Conservation (phyloP, 805 yeast species). For the Clavispora carvajalis region DNA sequence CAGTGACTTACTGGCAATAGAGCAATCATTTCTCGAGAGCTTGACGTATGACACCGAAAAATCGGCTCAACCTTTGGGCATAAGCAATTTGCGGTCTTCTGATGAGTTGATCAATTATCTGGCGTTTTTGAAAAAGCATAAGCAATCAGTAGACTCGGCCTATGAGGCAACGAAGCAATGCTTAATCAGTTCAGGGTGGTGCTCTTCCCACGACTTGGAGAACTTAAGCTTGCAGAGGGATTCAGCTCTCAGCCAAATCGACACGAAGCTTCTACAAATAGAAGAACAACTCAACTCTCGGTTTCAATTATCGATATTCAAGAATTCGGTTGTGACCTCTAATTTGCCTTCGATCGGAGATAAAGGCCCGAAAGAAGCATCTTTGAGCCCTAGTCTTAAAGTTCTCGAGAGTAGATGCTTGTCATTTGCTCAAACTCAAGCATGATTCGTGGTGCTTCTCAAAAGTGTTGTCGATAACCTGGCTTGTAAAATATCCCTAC, state of each 20-base stretch:
- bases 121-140: conserved; percentile 29
- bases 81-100: conserved; percentile 21
- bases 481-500: neutral
- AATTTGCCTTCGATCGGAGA: neutral
- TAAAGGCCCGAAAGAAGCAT: conserved; percentile 4
- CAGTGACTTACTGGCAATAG: conserved; percentile 25
- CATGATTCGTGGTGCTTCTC: neutral
- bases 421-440: conserved; percentile 14
- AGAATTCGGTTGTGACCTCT: conserved; percentile 5
- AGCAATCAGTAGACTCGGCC: conserved; percentile 28
- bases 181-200: conserved; percentile 37
- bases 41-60: conserved; percentile 4
- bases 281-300: conserved; percentile 32
- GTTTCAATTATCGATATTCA: conserved; percentile 21
- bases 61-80: neutral
- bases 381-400: conserved; percentile 29
- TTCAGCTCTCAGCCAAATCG: conserved; percentile 32
- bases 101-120: conserved; percentile 27
- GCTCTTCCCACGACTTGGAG: conserved; percentile 36
- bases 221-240: conserved; percentile 32
- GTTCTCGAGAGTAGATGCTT: conserved; percentile 29
- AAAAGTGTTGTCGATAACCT: neutral
- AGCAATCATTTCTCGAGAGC: conserved; percentile 31
- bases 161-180: conserved; percentile 28
- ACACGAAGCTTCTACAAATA: conserved; percentile 32